Percentiles rank a stretch among this genome's conserved stretches.
phyloP scores from a whole-genome alignment of 1,284 basidiomycete species.

The Ganoderma lucidum region DNA sequence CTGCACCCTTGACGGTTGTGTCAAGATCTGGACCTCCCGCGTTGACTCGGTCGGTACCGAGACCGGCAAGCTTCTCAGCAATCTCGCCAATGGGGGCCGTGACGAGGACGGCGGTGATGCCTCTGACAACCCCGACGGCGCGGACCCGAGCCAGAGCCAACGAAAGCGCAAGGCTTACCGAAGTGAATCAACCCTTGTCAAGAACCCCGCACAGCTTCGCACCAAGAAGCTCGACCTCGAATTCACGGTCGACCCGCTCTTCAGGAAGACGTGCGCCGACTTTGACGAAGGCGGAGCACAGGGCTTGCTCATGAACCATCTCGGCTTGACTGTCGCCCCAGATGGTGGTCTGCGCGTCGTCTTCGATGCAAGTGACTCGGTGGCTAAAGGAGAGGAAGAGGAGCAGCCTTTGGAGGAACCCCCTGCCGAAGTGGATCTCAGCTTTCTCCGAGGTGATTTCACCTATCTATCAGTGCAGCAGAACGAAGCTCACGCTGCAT shows the following conservation, averaged over 20 bases:
- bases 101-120: constrained; percentile 63
- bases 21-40: constrained; percentile 99
- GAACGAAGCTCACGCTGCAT: constrained; percentile 22
- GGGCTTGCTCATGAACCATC: constrained; percentile 93
- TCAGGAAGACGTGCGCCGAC: constrained; percentile 97
- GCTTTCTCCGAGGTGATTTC: constrained; percentile 70
- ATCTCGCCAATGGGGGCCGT: constrained; percentile 81
- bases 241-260: constrained; percentile 95
- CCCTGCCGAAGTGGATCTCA: constrained; percentile 73
- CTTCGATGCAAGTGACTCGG: constrained; percentile 95
- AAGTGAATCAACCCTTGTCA: constrained; percentile 85
- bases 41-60: constrained; percentile 98
- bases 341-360: constrained; percentile 91
- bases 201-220: constrained; percentile 81
- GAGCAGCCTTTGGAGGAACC: constrained; percentile 67
- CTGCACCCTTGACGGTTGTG: constrained; percentile 97
- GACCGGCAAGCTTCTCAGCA: constrained; percentile 94
- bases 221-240: constrained; percentile 96
- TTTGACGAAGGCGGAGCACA: constrained; percentile 99
- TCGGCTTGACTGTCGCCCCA: constrained; percentile 76
- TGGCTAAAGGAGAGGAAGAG: constrained; percentile 81
- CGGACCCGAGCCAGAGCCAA: constrained; percentile 56
- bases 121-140: constrained; percentile 69
- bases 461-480: neutral
- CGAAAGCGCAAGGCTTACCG: constrained; percentile 73